Base-by-base conservation (phyloP, 768 basidiomycete genomes). In the Gyrodon lividus region DNA sequence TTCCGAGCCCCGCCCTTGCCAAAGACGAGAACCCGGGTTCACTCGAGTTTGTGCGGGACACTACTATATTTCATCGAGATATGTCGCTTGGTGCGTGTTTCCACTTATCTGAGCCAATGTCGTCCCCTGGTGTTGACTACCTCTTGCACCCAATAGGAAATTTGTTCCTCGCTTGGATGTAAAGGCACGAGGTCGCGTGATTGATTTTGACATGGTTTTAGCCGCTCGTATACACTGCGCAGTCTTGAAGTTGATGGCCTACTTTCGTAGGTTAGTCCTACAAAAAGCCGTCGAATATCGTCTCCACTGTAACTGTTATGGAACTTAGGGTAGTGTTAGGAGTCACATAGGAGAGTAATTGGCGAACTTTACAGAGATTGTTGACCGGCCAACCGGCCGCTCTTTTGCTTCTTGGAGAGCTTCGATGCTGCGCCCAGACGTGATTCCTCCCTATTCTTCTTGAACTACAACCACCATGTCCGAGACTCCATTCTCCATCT, bases 401-500 rank as follows among this genome's bases (percentile, higher is more conserved):
- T n/a, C n/a, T n/a, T n/a, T n/a, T n/a, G n/a, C n/a, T n/a, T n/a
- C n/a, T n/a, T n/a, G n/a, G n/a, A n/a, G n/a, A n/a, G n/a, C n/a
- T n/a, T n/a, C n/a, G n/a, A n/a, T n/a, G n/a, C n/a, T n/a, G n/a
- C n/a, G n/a, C n/a, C n/a, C n/a, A n/a, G 39, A 30, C 28, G 20
- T 45, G 13, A 10, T 42, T 16, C 14, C 26, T 10, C 16, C 19
- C 24, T 35, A n/a, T n/a, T n/a, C n/a, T n/a, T n/a, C n/a, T n/a
- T n/a, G n/a, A n/a, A n/a, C n/a, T n/a, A n/a, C n/a, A 43, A 46
- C 43, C 48, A 57, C 52, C 53, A 67, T 67, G 68, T 8, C 61
- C 13, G 78, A 79, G 53, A 54, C 56, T 6, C 65, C 75, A 0
- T 86, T 83, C 75, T 70, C 59, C 31, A 74, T 86, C 33, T 45